Percentiles rank a stretch among this genome's conserved stretches.
phyloP scores from a whole-genome alignment of 176 grass and related monocot genomes.

The Triticum timopheevii region DNA sequence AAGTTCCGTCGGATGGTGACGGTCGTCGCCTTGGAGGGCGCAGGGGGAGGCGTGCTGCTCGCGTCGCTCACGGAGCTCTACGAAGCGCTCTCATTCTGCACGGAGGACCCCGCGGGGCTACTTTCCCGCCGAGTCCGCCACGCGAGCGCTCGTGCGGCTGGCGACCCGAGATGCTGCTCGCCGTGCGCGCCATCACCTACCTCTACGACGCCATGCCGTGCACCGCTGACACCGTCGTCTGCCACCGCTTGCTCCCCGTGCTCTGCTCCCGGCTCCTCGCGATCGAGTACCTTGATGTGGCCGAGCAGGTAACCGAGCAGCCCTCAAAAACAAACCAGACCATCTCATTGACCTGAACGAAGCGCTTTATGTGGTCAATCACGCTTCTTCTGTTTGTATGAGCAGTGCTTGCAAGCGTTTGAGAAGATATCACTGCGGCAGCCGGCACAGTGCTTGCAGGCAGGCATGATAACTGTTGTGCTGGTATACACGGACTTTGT shows the following conservation, averaged over 20 bases:
- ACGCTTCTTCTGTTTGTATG: neutral
- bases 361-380: neutral
- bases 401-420: conserved; percentile 88
- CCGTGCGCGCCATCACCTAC: conserved; percentile 87
- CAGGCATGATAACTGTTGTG: conserved; percentile 66
- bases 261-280: conserved; percentile 66
- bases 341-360: conserved; percentile 10
- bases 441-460: conserved; percentile 70
- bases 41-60: conserved; percentile 33
- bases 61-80: conserved; percentile 77
- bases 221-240: conserved; percentile 57
- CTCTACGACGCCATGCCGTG: conserved; percentile 90
- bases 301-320: conserved; percentile 68
- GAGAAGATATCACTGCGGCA: conserved; percentile 86
- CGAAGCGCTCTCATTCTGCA: conserved; percentile 89
- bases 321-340: neutral
- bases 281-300: conserved; percentile 90
- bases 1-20: conserved; percentile 64
- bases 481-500: conserved; percentile 83
- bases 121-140: conserved; percentile 59
- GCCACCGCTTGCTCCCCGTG: conserved; percentile 72
- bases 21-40: conserved; percentile 47
- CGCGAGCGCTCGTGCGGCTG: conserved; percentile 66
- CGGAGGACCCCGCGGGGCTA: conserved; percentile 52
- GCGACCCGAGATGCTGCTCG: conserved; percentile 67